phyloP scores from a whole-genome alignment of 805 yeast genomes.

The Saccharomycopsis oosterbeekiorum region DNA sequence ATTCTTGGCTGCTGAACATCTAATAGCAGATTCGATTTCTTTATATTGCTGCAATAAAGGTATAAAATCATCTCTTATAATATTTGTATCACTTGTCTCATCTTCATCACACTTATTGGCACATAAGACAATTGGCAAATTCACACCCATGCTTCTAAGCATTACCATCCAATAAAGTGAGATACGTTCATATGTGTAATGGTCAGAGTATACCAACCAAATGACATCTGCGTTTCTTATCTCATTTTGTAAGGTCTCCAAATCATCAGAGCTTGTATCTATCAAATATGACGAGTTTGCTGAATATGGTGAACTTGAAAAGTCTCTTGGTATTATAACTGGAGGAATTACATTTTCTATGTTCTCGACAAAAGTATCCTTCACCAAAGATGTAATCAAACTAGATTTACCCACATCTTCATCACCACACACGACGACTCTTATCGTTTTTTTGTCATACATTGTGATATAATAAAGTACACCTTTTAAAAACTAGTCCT shows the following conservation, averaged over 20 bases:
- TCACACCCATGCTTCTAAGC: constrained; percentile 87
- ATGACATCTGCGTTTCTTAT: constrained; percentile 81
- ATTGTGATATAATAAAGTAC: neutral
- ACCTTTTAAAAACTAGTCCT: too few relatives aligned
- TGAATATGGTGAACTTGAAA: constrained; percentile 47
- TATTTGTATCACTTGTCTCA: constrained; percentile 16
- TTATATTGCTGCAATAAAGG: constrained; percentile 85
- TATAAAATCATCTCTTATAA: constrained; percentile 66
- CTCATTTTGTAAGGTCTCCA: constrained; percentile 52
- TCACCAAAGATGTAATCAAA: constrained; percentile 68
- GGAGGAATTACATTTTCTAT: constrained; percentile 76
- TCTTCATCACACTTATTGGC: constrained; percentile 64
- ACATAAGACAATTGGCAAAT: constrained; percentile 84
- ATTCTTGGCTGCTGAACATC: constrained; percentile 78
- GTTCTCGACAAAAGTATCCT: constrained; percentile 69
- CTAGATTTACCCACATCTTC: constrained; percentile 78
- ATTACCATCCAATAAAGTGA: constrained; percentile 91
- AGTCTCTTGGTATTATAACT: constrained; percentile 70
- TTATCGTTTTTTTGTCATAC: constrained; percentile 39
- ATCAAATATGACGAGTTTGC: constrained; percentile 61
- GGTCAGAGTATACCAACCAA: constrained; percentile 91
- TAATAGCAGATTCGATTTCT: constrained; percentile 85
- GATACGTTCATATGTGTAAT: constrained; percentile 86
- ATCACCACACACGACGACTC: constrained; percentile 92
- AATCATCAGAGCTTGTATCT: constrained; percentile 70